phyloP scores from a whole-genome alignment of 106 monocot genomes.

The Vanilla planifolia region DNA sequence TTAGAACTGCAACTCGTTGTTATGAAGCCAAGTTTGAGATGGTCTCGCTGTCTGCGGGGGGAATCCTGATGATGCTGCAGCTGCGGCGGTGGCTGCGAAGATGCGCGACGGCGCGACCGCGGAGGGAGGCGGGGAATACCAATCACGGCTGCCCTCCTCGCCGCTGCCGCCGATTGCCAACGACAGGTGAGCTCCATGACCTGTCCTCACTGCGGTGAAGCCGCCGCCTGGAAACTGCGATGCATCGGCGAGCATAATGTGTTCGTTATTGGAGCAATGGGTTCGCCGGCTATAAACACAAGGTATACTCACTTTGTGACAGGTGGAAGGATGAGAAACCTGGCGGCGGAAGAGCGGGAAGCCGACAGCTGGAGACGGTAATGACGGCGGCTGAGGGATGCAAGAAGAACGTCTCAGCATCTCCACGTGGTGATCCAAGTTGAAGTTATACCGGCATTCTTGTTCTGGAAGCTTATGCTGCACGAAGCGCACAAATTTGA shows the following conservation, averaged over 20 bases:
- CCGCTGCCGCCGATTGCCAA: neutral
- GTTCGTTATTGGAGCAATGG: no score
- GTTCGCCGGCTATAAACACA: no score
- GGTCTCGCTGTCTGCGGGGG: conserved; percentile 26
- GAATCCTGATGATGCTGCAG: conserved; percentile 85
- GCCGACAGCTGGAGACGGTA: neutral
- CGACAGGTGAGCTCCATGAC: neutral
- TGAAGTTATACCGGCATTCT: neutral
- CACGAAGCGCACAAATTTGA: no score
- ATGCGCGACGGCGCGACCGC: neutral
- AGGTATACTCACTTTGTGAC: conserved; percentile 6
- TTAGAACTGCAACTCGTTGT: conserved; percentile 22
- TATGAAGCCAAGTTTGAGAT: conserved; percentile 30
- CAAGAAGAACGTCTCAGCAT: conserved; percentile 4
- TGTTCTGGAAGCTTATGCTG: conserved; percentile 1
- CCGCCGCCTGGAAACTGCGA: neutral
- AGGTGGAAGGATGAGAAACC: neutral
- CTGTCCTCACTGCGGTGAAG: neutral
- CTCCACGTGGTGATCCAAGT: neutral
- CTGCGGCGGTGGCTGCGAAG: neutral
- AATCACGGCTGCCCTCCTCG: no score
- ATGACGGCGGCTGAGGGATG: neutral
- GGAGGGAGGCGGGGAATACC: neutral
- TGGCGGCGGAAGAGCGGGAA: conserved; percentile 2
- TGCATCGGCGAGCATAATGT: neutral